phyloP scores from a whole-genome alignment of 805 yeast genomes.

The Candida broadrunensis region DNA sequence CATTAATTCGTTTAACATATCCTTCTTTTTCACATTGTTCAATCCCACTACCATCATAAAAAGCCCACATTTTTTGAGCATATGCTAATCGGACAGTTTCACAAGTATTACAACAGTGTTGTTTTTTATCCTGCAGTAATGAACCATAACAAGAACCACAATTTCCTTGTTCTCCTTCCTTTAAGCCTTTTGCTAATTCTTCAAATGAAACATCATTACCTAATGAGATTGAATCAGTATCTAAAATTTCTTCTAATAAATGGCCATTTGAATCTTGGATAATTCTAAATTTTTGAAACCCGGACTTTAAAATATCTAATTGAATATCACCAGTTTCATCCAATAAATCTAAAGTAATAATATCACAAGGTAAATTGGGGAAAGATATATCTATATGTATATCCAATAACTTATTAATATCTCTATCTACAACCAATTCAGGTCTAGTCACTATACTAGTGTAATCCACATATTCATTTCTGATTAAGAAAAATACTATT shows the following conservation, averaged over 20 bases:
- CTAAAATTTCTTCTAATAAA: slow-evolving; percentile 22
- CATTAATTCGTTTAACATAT: slow-evolving; percentile 61
- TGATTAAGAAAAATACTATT: slow-evolving; percentile 58
- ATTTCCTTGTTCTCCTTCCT: slow-evolving; percentile 34
- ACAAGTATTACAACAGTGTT: slow-evolving; percentile 82
- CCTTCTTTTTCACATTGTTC: slow-evolving; percentile 92
- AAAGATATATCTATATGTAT: slow-evolving; percentile 81
- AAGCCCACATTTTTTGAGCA: slow-evolving; percentile 77
- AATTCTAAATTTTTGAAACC: slow-evolving; percentile 69
- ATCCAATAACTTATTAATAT: slow-evolving; percentile 68
- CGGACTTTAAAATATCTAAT: slow-evolving; percentile 65
- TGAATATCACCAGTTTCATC: slow-evolving; percentile 86
- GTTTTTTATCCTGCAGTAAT: slow-evolving; percentile 49
- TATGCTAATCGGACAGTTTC: slow-evolving; percentile 79
- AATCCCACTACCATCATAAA: slow-evolving; percentile 81
- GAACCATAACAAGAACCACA: slow-evolving; percentile 96
- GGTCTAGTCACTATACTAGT: slow-evolving; percentile 67
- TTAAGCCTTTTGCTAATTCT: slow-evolving; percentile 30
- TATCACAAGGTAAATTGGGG: slow-evolving; percentile 82
- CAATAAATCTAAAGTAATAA: slow-evolving; percentile 78
- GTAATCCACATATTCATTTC: slow-evolving; percentile 77
- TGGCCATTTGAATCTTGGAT: slow-evolving; percentile 43
- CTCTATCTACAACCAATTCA: slow-evolving; percentile 85
- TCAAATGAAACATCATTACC: slow-evolving; percentile 21
- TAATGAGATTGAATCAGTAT: slow-evolving; percentile 19